Evolutionary conservation across 305 asterid species (phyloP).

Genomic region (Solanum hybrid): DNA sequence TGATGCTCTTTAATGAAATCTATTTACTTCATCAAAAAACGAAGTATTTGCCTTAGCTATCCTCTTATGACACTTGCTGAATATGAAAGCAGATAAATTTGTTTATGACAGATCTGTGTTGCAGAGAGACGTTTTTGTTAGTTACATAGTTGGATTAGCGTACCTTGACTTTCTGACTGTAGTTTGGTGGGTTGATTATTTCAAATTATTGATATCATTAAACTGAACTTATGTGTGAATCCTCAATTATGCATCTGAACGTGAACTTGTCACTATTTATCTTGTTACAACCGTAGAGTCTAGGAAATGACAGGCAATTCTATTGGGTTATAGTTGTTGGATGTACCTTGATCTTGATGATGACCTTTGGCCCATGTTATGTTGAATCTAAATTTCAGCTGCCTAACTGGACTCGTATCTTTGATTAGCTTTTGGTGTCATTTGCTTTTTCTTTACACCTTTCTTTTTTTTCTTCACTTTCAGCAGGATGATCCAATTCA

Average conservation of each 20-base stretch:
- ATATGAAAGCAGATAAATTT: background rate
- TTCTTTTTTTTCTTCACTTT: background rate
- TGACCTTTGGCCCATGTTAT: background rate
- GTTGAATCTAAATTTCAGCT: background rate
- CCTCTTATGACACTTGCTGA: background rate
- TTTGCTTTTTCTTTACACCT: background rate
- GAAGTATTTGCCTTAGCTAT: background rate
- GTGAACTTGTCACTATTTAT: background rate
- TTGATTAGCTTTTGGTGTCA: background rate
- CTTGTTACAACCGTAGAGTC: background rate
- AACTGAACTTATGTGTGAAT: background rate
- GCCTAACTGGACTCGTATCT: background rate
- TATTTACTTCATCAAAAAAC: background rate
- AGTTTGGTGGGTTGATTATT: background rate
- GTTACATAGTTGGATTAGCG: background rate
- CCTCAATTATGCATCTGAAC: background rate
- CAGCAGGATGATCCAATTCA: slow-evolving; percentile 35
- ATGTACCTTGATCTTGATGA: background rate
- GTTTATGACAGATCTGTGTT: background rate
- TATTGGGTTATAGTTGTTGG: background rate
- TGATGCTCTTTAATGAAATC: background rate
- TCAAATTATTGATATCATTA: background rate
- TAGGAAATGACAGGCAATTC: background rate
- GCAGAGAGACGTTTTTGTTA: background rate
- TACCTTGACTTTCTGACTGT: background rate